Conservation (phyloP, 192 early-diverging fungal species). For the Coemansia nantahalensis region DNA sequence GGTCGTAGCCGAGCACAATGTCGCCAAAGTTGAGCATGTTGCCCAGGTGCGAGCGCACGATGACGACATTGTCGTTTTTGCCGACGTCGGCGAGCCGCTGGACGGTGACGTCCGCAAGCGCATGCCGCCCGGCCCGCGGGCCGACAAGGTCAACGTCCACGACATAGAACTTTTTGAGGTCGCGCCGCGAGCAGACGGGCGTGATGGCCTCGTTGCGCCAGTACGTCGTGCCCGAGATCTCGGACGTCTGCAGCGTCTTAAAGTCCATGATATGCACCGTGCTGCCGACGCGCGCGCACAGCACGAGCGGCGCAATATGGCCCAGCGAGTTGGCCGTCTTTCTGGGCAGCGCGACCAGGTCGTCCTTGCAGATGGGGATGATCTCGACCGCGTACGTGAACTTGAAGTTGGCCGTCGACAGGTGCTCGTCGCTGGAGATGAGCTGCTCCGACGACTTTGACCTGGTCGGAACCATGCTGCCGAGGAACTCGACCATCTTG, state of each 20-base stretch:
- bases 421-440: slow-evolving; percentile 94
- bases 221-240: slow-evolving; percentile 71
- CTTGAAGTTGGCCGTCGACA: slow-evolving; percentile 88
- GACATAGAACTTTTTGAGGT: slow-evolving; percentile 92
- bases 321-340: slow-evolving; percentile 84
- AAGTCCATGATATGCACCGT: slow-evolving; percentile 83
- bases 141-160: slow-evolving; percentile 87
- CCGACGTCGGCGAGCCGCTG: slow-evolving; percentile 74
- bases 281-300: slow-evolving; percentile 87
- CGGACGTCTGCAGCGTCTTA: slow-evolving; percentile 73
- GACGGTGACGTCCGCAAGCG: slow-evolving; percentile 87
- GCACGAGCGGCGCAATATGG: slow-evolving; percentile 78
- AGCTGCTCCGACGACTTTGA: slow-evolving; percentile 92
- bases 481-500: slow-evolving; percentile 95
- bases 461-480: slow-evolving; percentile 80
- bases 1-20: slow-evolving; percentile 87
- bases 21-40: slow-evolving; percentile 89
- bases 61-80: slow-evolving; percentile 79
- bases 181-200: slow-evolving; percentile 71
- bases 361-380: slow-evolving; percentile 96
- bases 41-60: slow-evolving; percentile 91
- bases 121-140: slow-evolving; percentile 69
- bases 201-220: slow-evolving; percentile 80
- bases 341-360: slow-evolving; percentile 80
- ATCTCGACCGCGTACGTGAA: slow-evolving; percentile 96